Percentiles rank a stretch among this genome's conserved stretches.
Conservation (phyloP, 2,329 filamentous ascomycete genomes). For the Neopestalotiopsis sp. region DNA sequence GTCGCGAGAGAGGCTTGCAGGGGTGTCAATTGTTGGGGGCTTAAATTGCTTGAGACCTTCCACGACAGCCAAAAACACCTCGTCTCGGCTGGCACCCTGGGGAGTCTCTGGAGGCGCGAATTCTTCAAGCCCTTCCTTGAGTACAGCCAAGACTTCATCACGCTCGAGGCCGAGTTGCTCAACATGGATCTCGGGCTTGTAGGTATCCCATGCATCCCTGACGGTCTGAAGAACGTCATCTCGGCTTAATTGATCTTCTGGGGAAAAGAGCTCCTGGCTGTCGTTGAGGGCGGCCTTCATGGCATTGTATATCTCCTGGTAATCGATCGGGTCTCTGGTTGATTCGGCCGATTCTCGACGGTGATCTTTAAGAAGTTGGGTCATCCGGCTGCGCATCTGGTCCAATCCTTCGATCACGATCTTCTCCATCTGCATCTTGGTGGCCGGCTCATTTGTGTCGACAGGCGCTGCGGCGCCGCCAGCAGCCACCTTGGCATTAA, state of each 20-base stretch:
- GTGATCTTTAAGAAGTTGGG: conserved; percentile 78
- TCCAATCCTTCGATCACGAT: conserved; percentile 82
- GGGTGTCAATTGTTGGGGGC: conserved; percentile 72
- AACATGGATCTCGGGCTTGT: conserved; percentile 91
- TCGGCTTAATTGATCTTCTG: conserved; percentile 63
- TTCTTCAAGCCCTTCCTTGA: conserved; percentile 84
- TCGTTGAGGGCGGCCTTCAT: conserved; percentile 78
- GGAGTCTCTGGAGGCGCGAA: conserved; percentile 66
- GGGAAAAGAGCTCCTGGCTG: conserved; percentile 55
- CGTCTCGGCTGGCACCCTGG: conserved; percentile 75
- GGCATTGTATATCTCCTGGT: conserved; percentile 84
- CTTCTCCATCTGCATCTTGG: conserved; percentile 73
- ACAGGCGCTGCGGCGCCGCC: conserved; percentile 38
- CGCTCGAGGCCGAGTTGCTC: conserved; percentile 90
- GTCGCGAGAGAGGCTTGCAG: conserved; percentile 75
- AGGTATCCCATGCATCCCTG: conserved; percentile 89
- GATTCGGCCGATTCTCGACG: conserved; percentile 71
- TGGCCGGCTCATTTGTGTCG: conserved; percentile 56
- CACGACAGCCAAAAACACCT: conserved; percentile 85
- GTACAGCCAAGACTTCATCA: conserved; percentile 85
- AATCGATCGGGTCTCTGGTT: conserved; percentile 69
- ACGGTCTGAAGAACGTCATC: conserved; percentile 89
- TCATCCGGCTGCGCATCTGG: conserved; percentile 85
- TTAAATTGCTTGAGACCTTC: conserved; percentile 83
- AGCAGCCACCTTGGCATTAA: conserved; percentile 38